Evolutionary conservation across 148 eudicot species (phyloP).

Genomic region (Diospyros kaki): DNA sequence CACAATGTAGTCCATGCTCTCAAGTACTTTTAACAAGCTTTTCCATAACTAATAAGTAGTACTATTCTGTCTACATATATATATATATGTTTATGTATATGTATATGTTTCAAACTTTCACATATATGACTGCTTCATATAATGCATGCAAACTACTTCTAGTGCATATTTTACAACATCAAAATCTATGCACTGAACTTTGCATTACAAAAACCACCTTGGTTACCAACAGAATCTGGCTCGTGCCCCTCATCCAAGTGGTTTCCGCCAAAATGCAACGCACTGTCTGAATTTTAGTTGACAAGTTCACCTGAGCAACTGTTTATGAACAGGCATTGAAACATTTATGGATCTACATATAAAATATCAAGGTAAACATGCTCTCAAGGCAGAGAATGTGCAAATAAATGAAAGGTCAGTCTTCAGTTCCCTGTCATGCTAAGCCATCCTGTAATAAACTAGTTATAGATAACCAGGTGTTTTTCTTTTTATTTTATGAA

Average conservation of each 20-base stretch:
- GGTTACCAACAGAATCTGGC: neutral
- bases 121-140: no score
- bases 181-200: neutral
- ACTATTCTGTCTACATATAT: no score
- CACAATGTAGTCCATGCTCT: neutral
- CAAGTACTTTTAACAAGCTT: no score
- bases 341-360: no score
- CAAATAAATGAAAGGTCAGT: neutral
- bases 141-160: neutral
- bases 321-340: no score
- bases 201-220: no score
- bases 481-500: no score
- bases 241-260: neutral
- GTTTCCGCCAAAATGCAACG: neutral
- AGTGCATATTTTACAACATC: neutral
- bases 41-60: no score
- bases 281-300: neutral
- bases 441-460: slow-evolving; percentile 5
- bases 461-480: neutral
- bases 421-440: neutral
- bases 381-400: no score
- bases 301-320: no score
- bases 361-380: neutral
- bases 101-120: no score
- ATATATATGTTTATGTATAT: no score